Evolutionary conservation across 352 stramenopile genomes (phyloP).

Genomic region (Pythium scleroteichum): DNA sequence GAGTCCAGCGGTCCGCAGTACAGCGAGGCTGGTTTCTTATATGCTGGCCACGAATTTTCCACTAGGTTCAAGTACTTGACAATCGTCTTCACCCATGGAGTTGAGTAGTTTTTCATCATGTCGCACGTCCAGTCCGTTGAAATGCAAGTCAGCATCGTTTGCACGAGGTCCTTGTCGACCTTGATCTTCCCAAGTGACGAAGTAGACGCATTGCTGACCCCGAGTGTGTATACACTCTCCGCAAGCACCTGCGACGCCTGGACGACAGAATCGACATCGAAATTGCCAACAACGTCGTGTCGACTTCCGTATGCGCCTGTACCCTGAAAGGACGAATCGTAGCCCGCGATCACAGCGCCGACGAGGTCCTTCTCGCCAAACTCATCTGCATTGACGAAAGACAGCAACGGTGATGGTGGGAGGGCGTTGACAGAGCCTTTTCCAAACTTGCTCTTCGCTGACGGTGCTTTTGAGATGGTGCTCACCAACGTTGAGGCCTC

Average conservation of each 20-base stretch:
- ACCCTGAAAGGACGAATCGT: slow-evolving; percentile 52
- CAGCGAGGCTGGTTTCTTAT: slow-evolving; percentile 49
- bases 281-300: slow-evolving; percentile 50
- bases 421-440: slow-evolving; percentile 43
- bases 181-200: slow-evolving; percentile 26
- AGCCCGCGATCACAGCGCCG: slow-evolving; percentile 67
- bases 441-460: slow-evolving; percentile 36
- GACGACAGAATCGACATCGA: slow-evolving; percentile 55
- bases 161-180: slow-evolving; percentile 61
- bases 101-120: slow-evolving; percentile 70
- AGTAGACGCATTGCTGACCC: slow-evolving; percentile 46
- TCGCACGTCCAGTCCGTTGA: slow-evolving; percentile 68
- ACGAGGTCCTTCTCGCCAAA: slow-evolving; percentile 64
- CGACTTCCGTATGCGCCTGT: slow-evolving; percentile 63
- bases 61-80: slow-evolving; percentile 63
- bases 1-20: slow-evolving; percentile 53
- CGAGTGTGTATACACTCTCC: slow-evolving; percentile 66
- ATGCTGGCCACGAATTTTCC: slow-evolving; percentile 50
- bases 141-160: slow-evolving; percentile 59
- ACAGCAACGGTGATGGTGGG: slow-evolving; percentile 62
- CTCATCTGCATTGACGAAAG: slow-evolving; percentile 75
- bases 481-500: slow-evolving; percentile 44
- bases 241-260: slow-evolving; percentile 73
- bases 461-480: slow-evolving; percentile 51
- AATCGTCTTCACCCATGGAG: slow-evolving; percentile 56